Evolutionary conservation across 768 basidiomycete species (phyloP).

Genomic region (Mycena vitilis): DNA sequence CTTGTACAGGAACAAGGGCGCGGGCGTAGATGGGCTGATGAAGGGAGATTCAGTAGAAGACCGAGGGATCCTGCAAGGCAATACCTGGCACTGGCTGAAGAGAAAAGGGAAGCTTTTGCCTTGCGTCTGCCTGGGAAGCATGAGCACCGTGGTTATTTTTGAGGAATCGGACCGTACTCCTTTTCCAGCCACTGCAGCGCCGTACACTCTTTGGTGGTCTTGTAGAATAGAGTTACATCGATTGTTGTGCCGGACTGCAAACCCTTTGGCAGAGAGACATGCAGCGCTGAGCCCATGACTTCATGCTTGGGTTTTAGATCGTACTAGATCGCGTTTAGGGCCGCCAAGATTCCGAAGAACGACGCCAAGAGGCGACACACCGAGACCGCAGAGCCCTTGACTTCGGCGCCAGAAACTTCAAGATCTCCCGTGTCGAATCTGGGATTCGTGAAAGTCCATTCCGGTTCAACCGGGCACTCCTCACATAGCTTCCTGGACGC

Average conservation of each 20-base stretch:
- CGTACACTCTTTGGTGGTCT: slow-evolving; percentile 77
- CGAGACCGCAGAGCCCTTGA: slow-evolving; percentile 60
- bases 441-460: not conserved
- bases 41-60: too few species aligned
- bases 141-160: not conserved
- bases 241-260: slow-evolving; percentile 59
- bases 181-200: slow-evolving; percentile 92
- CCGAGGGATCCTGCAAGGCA: too few species aligned
- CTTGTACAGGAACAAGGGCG: slow-evolving; percentile 83
- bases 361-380: slow-evolving; percentile 49
- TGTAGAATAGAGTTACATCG: slow-evolving; percentile 70
- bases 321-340: slow-evolving; percentile 51
- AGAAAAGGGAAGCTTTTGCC: slow-evolving; percentile 88
- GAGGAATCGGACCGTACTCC: slow-evolving; percentile 48
- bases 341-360: too few species aligned
- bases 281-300: slow-evolving; percentile 84
- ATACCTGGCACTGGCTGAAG: slow-evolving; percentile 79
- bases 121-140: slow-evolving; percentile 68
- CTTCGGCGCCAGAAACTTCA: slow-evolving; percentile 63
- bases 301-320: slow-evolving; percentile 67
- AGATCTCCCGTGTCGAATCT: slow-evolving; percentile 85
- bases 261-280: slow-evolving; percentile 61
- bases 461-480: slow-evolving; percentile 33
- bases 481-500: slow-evolving; percentile 71
- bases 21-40: slow-evolving; percentile 89